These are phyloP conservation scores for Lodderomyces pseudojiufengensis DNA, from an alignment of 1,139 yeast species.

Conservation along the genomic window DNA sequence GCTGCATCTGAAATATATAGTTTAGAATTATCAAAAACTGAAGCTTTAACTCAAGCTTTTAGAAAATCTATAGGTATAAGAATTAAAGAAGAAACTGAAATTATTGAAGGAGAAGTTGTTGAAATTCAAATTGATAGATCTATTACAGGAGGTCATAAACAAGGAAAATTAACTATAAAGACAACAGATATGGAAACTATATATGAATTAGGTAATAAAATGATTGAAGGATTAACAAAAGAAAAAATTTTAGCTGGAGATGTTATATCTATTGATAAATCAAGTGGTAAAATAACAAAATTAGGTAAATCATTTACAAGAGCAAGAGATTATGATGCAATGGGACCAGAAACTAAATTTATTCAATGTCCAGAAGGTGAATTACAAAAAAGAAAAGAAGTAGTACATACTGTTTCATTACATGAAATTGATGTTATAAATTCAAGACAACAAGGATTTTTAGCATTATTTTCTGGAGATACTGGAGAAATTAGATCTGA, in stretches of 20 bases:
- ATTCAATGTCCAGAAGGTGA: slow-evolving; percentile 99
- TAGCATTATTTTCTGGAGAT: slow-evolving; percentile 94
- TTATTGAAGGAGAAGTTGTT: slow-evolving; percentile 98
- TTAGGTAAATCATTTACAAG: slow-evolving; percentile 94
- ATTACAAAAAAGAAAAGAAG: slow-evolving; percentile 90
- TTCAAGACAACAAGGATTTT: slow-evolving; percentile 95
- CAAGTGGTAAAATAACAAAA: slow-evolving; percentile 90
- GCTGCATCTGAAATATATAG: slow-evolving; percentile 94
- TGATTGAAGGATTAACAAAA: slow-evolving; percentile 93
- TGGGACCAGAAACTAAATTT: slow-evolving; percentile 98
- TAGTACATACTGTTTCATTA: slow-evolving; percentile 91
- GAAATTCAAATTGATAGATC: slow-evolving; percentile 97
- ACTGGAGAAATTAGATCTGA: slow-evolving; percentile 96
- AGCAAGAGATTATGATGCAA: slow-evolving; percentile 97
- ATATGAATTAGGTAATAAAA: slow-evolving; percentile 93
- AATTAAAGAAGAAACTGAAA: slow-evolving; percentile 94
- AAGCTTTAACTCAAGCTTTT: slow-evolving; percentile 92
- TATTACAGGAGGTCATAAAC: slow-evolving; percentile 95
- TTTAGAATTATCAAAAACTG: slow-evolving; percentile 89
- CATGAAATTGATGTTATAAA: slow-evolving; percentile 98
- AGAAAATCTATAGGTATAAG: slow-evolving; percentile 92
- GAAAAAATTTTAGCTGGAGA: slow-evolving; percentile 98
- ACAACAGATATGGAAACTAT: slow-evolving; percentile 99
- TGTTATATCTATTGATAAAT: slow-evolving; percentile 92
- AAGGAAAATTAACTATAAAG: slow-evolving; percentile 93